phyloP scores from a whole-genome alignment of 2,329 filamentous ascomycete species.

The Scopulariopsis brevicaulis region DNA sequence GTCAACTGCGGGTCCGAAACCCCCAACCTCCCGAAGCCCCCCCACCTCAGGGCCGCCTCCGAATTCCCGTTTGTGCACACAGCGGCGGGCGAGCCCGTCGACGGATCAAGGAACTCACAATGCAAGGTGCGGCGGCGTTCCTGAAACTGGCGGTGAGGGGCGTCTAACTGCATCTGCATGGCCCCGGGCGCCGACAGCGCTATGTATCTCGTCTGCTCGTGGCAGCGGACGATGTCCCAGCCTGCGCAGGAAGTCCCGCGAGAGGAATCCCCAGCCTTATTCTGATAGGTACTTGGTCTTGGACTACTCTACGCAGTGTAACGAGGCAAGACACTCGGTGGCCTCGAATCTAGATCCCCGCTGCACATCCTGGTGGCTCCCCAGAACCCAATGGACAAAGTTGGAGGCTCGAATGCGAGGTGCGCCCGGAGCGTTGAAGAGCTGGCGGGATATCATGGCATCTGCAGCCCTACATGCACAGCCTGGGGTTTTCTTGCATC shows the following conservation, averaged over 20 bases:
- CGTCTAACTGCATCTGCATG: not conserved
- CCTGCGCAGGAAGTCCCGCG: not conserved
- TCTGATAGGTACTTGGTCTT: not conserved
- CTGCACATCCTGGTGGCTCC: not conserved
- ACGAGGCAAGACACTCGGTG: not conserved
- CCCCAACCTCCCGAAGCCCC: not conserved
- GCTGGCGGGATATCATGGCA: not conserved
- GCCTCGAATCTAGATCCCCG: not conserved
- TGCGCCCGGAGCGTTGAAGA: not conserved
- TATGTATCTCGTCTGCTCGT: not conserved
- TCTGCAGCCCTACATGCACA: not conserved
- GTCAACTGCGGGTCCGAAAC: not conserved
- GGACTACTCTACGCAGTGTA: not conserved
- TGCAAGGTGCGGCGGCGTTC: not conserved
- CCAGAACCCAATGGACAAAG: not conserved
- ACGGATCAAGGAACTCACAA: not conserved
- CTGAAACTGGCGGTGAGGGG: not conserved
- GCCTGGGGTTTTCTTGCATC: not conserved
- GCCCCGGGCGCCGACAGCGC: not conserved
- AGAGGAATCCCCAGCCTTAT: not conserved
- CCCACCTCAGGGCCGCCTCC: not conserved
- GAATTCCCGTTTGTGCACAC: not conserved
- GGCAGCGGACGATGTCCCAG: not conserved
- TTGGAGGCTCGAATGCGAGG: not conserved
- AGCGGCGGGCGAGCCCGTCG: not conserved